Percentiles rank a stretch among this genome's conserved stretches.
Conservation (phyloP, 1,284 basidiomycete species). For the Boletus smithii region DNA sequence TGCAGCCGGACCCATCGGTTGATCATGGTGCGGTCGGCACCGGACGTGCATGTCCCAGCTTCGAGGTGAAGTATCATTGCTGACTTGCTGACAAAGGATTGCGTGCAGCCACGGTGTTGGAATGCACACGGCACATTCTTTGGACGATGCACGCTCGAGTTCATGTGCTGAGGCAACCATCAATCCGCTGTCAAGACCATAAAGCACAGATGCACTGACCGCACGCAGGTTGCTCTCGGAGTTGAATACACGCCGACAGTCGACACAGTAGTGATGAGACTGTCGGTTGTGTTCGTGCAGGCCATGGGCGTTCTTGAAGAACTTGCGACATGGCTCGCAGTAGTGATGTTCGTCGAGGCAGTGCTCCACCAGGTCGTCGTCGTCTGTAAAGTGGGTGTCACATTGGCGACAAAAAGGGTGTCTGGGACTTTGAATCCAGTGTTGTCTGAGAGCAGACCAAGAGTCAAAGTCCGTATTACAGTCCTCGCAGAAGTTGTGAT, state of each 20-base stretch:
- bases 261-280: constrained; percentile 46
- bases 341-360: constrained; percentile 37
- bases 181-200: constrained; percentile 1
- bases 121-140: constrained; percentile 41
- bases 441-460: constrained; percentile 19
- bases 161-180: constrained; percentile 33
- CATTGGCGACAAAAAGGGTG: constrained; percentile 45
- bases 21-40: constrained; percentile 34
- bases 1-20: constrained; percentile 35
- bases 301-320: constrained; percentile 39
- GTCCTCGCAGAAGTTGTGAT: constrained; percentile 21
- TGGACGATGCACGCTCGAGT: constrained; percentile 39
- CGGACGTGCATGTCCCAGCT: constrained; percentile 41
- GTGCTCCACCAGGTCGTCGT: constrained; percentile 33
- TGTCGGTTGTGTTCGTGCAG: constrained; percentile 48
- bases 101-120: constrained; percentile 35
- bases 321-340: constrained; percentile 39
- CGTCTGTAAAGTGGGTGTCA: constrained; percentile 33
- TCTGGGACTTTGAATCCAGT: constrained; percentile 25
- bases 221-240: constrained; percentile 36
- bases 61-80: constrained; percentile 50
- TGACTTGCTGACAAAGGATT: constrained; percentile 41
- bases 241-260: constrained; percentile 44
- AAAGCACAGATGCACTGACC: neutral
- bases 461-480: constrained; percentile 25